Conservation (phyloP, 257 asterid species). For the Ocimum tenuiflorum region DNA sequence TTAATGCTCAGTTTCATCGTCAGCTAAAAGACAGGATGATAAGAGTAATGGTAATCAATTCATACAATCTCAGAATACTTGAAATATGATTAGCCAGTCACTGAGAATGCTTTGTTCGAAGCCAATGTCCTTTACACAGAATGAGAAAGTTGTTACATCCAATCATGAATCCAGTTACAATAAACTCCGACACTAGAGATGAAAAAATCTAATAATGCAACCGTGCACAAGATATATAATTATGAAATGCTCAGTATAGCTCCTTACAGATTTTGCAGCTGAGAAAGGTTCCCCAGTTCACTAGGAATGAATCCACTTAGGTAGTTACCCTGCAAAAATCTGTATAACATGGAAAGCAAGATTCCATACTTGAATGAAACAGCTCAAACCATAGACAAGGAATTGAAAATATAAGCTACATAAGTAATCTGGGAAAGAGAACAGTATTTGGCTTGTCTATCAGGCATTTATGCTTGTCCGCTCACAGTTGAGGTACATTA, state of each 20-base stretch:
- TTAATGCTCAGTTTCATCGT: not conserved
- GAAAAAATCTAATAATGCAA: not conserved
- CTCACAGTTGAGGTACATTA: not conserved
- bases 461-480: constrained; percentile 9
- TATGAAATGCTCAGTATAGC: constrained; percentile 11
- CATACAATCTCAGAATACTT: not conserved
- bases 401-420: not conserved
- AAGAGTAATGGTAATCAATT: not conserved
- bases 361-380: constrained; percentile 13
- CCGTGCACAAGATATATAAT: not conserved
- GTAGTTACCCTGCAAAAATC: constrained; percentile 93
- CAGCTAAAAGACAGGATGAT: not conserved
- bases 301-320: constrained; percentile 74
- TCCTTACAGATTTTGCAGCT: constrained; percentile 73
- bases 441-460: not conserved
- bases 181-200: constrained; percentile 15
- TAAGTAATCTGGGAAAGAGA: not conserved
- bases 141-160: not conserved
- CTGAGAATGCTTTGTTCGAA: not conserved
- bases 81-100: not conserved
- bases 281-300: constrained; percentile 75
- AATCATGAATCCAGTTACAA: constrained; percentile 7
- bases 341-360: constrained; percentile 33
- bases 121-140: not conserved
- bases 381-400: not conserved